Evolutionary conservation across 2,329 filamentous ascomycete species (phyloP).

Genomic region (Ilyonectria mors-panacis): DNA sequence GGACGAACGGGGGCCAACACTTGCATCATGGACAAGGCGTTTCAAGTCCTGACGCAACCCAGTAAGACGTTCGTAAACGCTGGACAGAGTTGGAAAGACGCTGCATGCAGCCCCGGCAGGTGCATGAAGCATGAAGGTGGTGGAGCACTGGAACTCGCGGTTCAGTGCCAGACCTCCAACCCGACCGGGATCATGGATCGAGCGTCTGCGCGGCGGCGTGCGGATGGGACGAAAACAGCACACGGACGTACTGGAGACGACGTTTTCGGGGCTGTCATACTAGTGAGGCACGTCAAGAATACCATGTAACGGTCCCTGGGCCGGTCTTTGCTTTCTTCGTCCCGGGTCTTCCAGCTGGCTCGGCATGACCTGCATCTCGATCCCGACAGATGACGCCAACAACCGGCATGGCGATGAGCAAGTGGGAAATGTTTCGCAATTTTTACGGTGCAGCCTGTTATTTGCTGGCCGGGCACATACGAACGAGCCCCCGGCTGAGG

Average conservation of each 20-base stretch:
- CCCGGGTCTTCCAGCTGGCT: slow-evolving; percentile 6
- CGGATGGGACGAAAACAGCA: slow-evolving; percentile 18
- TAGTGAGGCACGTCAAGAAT: neutral
- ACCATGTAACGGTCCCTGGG: slow-evolving; percentile 1
- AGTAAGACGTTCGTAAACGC: slow-evolving; percentile 28
- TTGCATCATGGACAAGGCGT: slow-evolving; percentile 24
- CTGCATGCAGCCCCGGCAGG: slow-evolving; percentile 28
- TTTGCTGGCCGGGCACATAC: slow-evolving; percentile 10
- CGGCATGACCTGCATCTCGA: slow-evolving; percentile 27
- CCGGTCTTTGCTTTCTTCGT: slow-evolving; percentile 10
- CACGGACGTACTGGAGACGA: slow-evolving; percentile 12
- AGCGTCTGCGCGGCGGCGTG: slow-evolving; percentile 12
- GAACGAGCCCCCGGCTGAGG: slow-evolving; percentile 17
- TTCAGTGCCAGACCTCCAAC: slow-evolving; percentile 14
- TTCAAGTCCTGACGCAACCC: slow-evolving; percentile 34
- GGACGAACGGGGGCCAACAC: slow-evolving; percentile 26
- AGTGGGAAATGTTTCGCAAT: slow-evolving; percentile 12
- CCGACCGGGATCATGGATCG: slow-evolving; percentile 30
- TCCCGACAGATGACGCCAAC: slow-evolving; percentile 22
- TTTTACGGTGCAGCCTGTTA: slow-evolving; percentile 1
- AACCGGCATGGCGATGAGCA: slow-evolving; percentile 15
- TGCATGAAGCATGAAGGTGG: slow-evolving; percentile 37
- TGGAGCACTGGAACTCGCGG: slow-evolving; percentile 27
- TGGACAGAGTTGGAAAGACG: slow-evolving; percentile 24
- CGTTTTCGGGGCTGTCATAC: neutral